These are phyloP conservation scores for Phragmites australis DNA, from an alignment of 176 grass and related monocot genomes.

Conservation along the genomic window DNA sequence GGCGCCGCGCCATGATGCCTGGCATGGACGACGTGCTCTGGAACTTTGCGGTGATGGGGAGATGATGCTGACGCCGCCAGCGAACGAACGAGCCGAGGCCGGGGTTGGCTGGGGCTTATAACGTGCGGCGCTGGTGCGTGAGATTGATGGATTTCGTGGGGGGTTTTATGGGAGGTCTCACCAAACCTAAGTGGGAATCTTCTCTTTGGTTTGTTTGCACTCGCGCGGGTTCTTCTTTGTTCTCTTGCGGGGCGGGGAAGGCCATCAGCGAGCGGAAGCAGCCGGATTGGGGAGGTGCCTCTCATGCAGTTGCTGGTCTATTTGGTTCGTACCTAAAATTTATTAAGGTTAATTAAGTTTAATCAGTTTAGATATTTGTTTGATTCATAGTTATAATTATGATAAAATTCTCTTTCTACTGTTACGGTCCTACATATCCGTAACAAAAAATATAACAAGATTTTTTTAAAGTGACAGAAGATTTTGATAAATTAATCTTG, in stretches of 20 bases:
- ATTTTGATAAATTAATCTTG: too few species aligned
- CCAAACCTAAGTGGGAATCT: conserved; percentile 39
- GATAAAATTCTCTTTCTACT: too few species aligned
- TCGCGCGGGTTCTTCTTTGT: conserved; percentile 15
- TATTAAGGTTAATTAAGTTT: too few species aligned
- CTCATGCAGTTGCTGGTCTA: too few species aligned
- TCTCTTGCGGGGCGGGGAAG: not conserved
- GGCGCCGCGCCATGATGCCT: not conserved
- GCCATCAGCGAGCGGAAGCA: too few species aligned
- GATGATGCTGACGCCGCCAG: not conserved
- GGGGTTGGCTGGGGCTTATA: conserved; percentile 1
- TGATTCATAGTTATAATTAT: too few species aligned
- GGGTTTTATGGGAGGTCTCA: not conserved
- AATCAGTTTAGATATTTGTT: too few species aligned
- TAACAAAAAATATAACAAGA: too few species aligned
- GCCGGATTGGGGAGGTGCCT: too few species aligned
- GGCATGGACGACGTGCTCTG: not conserved
- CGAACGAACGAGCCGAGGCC: not conserved
- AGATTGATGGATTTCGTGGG: not conserved
- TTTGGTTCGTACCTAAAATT: too few species aligned
- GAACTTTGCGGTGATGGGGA: not conserved
- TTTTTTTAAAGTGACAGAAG: too few species aligned
- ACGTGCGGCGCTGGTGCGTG: not conserved
- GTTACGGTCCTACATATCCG: too few species aligned
- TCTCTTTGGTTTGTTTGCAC: conserved; percentile 49